These are phyloP conservation scores for Oidiodendron maius DNA, from an alignment of 495 filamentous ascomycete genomes.

Conservation along the genomic window DNA sequence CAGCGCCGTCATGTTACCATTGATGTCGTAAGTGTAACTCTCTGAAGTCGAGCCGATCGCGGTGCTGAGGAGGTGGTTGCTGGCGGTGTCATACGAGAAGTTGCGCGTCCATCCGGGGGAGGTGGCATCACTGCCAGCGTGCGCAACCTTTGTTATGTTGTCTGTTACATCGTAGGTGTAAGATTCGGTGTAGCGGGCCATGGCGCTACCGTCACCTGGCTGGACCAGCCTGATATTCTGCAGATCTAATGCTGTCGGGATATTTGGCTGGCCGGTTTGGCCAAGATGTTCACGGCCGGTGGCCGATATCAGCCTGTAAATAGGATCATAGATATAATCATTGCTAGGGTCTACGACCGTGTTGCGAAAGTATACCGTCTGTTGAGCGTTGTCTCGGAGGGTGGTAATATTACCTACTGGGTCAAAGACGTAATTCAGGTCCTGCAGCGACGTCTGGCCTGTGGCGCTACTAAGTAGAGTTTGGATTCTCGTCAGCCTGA, in stretches of 20 bases:
- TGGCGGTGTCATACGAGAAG: conserved; percentile 4
- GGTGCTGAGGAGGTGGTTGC: neutral
- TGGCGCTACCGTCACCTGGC: neutral
- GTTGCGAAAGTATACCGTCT: conserved; percentile 25
- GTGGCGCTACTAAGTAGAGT: neutral
- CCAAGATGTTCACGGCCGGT: conserved; percentile 28
- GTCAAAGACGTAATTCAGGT: conserved; percentile 27
- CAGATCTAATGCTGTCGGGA: too few relatives aligned
- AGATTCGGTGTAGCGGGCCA: neutral
- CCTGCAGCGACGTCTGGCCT: conserved; percentile 16
- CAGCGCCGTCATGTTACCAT: neutral
- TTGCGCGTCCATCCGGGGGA: conserved; percentile 3
- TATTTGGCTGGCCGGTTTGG: too few relatives aligned
- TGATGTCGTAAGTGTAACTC: conserved; percentile 17
- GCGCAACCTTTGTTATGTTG: neutral
- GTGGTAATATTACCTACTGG: conserved; percentile 16
- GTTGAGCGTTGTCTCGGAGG: conserved; percentile 21
- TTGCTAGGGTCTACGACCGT: conserved; percentile 13
- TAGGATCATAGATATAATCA: conserved; percentile 28
- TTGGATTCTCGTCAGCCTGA: neutral
- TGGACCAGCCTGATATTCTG: too few relatives aligned
- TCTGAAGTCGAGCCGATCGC: neutral
- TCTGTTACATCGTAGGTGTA: conserved; percentile 2
- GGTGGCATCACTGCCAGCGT: neutral
- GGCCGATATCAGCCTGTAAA: conserved; percentile 26